Evolutionary conservation across 2,329 filamentous ascomycete species (phyloP).

Genomic region (Aspergillus chevalieri): DNA sequence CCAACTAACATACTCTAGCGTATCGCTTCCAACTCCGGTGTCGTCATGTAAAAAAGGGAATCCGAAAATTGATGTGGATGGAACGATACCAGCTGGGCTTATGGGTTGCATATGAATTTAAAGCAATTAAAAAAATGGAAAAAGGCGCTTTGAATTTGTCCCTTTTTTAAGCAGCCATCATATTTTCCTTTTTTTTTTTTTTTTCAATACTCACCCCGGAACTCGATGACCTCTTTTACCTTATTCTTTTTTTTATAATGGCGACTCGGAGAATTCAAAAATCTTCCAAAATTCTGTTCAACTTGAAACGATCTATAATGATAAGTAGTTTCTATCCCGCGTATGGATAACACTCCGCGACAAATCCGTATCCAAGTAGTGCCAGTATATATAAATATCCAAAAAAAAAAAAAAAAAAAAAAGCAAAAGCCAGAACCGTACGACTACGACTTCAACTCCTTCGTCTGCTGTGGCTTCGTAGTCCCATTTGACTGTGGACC

Average conservation of each 20-base stretch:
- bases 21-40: constrained; percentile 99
- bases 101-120: constrained; percentile 15
- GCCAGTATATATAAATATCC: too few species aligned
- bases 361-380: too few species aligned
- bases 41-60: constrained; percentile 81
- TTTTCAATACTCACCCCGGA: neutral
- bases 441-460: neutral
- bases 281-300: neutral
- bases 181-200: constrained; percentile 2
- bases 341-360: too few species aligned
- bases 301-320: too few species aligned
- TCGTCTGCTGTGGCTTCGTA: neutral
- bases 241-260: constrained; percentile 8
- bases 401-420: too few species aligned
- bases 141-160: neutral
- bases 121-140: constrained; percentile 2
- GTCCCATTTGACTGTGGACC: neutral
- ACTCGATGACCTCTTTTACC: neutral
- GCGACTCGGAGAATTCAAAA: constrained; percentile 3
- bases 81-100: constrained; percentile 5
- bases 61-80: constrained; percentile 11
- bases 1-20: constrained; percentile 49
- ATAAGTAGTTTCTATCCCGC: too few species aligned
- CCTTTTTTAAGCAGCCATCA: neutral
- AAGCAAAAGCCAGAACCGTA: too few species aligned